Evolutionary conservation across 2,329 filamentous ascomycete species (phyloP), one percentile per base, ranked within the genome.

Genomic region (Fusarium pilosicola): DNA sequence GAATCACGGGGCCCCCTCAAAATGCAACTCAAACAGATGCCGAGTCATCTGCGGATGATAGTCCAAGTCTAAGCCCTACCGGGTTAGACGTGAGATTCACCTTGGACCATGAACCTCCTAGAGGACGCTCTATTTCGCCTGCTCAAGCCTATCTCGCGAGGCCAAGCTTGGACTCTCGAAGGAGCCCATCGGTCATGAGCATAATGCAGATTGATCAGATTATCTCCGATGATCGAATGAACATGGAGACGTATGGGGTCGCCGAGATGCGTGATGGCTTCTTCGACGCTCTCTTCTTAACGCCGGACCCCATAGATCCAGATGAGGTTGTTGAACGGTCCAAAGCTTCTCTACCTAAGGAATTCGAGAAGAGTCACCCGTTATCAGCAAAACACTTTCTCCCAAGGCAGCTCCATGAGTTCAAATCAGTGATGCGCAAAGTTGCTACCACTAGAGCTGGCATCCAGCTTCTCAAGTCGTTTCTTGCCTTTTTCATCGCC

Each of bases 401-500:
- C 11, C 84, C 85, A 7, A 83, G 83, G 57, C 87, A 88, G 70
- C 82, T 82, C 77, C 84, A 84, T 58, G 86, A 85, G 66, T 69
- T 87, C 15, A 81, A 80, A 66, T 81, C 80, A 5, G 83, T 88
- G 20, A 69, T 68, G 9, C 77, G 76, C 44, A 80, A 80, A 28
- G 80, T 89, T 26, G 80, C 81, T 11, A 87, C 84, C 9, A 89
- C 88, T 8, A 81, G 86, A 64, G 81, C 85, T 24, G 88, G 88
- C 4, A 84, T 90, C 56, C 85, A 84, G 60, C 79, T 90, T 7
- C 71, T 85, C 28, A 89, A 88, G 71, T 85, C 87, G 0, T 90
- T 88, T 70, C 74, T 86, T n/a, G 87, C 84, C n/a, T 89, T 88
- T 77, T 88, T 89, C 71, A 81, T 86, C 52, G 85, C 88, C 6